Evolutionary conservation across 768 basidiomycete species (phyloP).

Genomic region (Macrolepiota dolichaula): DNA sequence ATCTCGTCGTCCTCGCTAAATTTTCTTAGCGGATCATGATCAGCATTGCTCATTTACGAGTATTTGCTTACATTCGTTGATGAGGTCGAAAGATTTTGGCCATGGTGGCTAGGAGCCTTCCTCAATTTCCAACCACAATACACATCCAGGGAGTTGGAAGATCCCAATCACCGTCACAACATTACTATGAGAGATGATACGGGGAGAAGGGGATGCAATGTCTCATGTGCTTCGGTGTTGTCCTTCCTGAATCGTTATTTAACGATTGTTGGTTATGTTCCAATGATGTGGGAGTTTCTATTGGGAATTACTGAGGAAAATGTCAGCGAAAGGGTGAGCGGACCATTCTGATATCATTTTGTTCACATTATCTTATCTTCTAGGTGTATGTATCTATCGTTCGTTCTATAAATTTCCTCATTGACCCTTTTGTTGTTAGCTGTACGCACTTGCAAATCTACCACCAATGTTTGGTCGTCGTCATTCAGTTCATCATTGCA

Average conservation of each 20-base stretch:
- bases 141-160: background rate
- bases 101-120: background rate
- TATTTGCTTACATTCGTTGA: conserved; percentile 38
- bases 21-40: background rate
- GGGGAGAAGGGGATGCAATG: background rate
- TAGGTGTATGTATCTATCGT: background rate
- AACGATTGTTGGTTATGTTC: conserved; percentile 32
- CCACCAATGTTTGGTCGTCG: conserved; percentile 32
- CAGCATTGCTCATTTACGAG: conserved; percentile 43
- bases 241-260: conserved; percentile 43
- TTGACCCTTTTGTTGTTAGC: conserved; percentile 16
- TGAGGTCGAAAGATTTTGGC: conserved; percentile 46
- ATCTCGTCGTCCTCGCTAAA: no score
- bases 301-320: conserved; percentile 21
- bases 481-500: conserved; percentile 31
- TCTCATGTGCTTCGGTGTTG: conserved; percentile 29
- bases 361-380: background rate
- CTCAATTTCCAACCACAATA: background rate
- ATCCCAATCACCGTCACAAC: background rate
- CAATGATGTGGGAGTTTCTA: conserved; percentile 31
- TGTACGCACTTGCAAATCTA: conserved; percentile 29
- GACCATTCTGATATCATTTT: background rate
- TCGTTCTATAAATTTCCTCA: background rate
- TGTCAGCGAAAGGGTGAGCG: background rate
- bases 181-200: background rate